Evolutionary conservation across 306 rosid species (phyloP).

Genomic region (Trifolium dubium): DNA sequence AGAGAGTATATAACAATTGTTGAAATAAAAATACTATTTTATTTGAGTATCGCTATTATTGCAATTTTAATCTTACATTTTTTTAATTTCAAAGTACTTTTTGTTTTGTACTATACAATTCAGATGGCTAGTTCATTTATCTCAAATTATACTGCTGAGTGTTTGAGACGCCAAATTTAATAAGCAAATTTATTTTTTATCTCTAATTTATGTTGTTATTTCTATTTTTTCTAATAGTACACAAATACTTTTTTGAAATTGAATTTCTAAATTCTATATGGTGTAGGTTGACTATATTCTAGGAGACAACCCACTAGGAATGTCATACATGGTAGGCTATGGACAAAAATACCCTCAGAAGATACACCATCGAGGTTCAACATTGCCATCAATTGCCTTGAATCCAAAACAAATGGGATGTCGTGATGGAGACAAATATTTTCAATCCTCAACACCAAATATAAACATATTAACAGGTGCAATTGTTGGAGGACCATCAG

Average conservation of each 20-base stretch:
- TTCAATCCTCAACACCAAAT: constrained; percentile 18
- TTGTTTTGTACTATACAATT: too few species aligned
- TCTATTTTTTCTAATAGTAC: too few species aligned
- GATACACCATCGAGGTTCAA: constrained; percentile 61
- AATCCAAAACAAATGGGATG: constrained; percentile 41
- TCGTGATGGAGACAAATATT: constrained; percentile 43
- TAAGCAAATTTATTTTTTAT: too few species aligned
- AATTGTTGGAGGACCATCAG: constrained; percentile 62
- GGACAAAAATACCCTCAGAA: constrained; percentile 47
- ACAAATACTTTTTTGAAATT: not conserved
- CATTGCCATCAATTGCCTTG: constrained; percentile 36
- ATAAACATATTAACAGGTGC: constrained; percentile 52
- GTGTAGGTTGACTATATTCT: constrained; percentile 48
- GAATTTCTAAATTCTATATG: not conserved
- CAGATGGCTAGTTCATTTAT: too few species aligned
- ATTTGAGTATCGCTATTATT: too few species aligned
- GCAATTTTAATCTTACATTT: too few species aligned
- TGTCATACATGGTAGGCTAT: constrained; percentile 73
- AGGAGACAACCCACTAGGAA: constrained; percentile 59
- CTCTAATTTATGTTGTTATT: too few species aligned
- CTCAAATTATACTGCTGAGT: too few species aligned
- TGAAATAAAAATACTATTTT: not conserved
- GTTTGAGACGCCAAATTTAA: too few species aligned
- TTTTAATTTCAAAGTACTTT: too few species aligned
- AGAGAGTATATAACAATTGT: not conserved